Evolutionary conservation across 352 stramenopile genomes (phyloP), one percentile per base, ranked within the genome.

Genomic region (Phytophthora brassicae): DNA sequence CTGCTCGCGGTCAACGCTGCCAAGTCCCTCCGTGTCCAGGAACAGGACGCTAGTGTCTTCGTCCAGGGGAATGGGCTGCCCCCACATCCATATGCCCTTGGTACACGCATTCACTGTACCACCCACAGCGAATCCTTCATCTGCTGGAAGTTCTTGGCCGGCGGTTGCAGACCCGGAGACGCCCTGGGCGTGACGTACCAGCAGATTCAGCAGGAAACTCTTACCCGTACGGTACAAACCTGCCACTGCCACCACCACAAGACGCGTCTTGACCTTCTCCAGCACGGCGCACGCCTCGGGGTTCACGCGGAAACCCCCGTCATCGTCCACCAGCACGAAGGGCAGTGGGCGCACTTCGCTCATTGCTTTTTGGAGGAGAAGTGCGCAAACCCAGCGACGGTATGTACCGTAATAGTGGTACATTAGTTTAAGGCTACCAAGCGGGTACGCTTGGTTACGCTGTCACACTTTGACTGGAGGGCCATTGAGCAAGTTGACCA

Each of bases 11-110:
- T 96, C 82, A 9, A 86, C 70, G 0, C 82, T 94, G 16, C 89
- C 90, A 0, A 97, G 72, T 4, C 90, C 90, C 63, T 97, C 90
- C 5, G 89, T 97, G 61, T 97, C 90, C 33, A 97, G 64, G 66
- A 97, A 94, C 20, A 97, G 41, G 22, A 89, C 66, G 51, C 66
- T 90, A 14, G 85, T 92, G 58, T 77, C 80, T 39, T 89, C 68
- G 36, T 90, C 74, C 36, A 92, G 57, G 33, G 81, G 70, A 45
- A 94, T 81, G 26, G 88, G 88, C 26, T 84, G 58, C 24, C 87
- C 85, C 89, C 90, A 97, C 71, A 97, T 92, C 89, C 90, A 97
- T 56, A 97, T 96, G 49, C 90, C 90, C 56, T 96, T 95, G 12
- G 90, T 97, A 57, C 90, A 97, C 2, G 88, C 89, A 41, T 96